Evolutionary conservation across 2,329 filamentous ascomycete genomes (phyloP).

Genomic region (Penicillium sp.): DNA sequence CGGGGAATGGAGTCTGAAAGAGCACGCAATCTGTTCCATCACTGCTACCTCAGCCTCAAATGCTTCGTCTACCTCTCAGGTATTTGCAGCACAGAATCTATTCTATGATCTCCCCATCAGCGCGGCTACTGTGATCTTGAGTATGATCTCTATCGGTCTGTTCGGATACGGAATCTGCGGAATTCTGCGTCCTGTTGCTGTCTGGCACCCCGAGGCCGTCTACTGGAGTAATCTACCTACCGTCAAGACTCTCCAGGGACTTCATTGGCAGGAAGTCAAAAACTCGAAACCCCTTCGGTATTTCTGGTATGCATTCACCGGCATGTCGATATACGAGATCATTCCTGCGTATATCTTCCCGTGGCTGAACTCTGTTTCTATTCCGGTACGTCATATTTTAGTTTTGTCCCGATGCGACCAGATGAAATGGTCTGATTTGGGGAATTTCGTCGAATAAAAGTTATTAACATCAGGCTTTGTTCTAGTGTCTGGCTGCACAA

Average conservation of each 20-base stretch:
- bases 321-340: constrained; percentile 55
- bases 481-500: constrained; percentile 53
- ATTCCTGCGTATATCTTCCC: constrained; percentile 58
- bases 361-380: constrained; percentile 57
- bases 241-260: constrained; percentile 55
- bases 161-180: constrained; percentile 59
- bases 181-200: constrained; percentile 54
- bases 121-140: constrained; percentile 50
- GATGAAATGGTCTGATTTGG: no score
- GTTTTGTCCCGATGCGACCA: background rate
- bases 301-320: constrained; percentile 54
- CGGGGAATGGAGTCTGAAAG: constrained; percentile 56
- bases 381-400: constrained; percentile 37
- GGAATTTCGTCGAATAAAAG: no score
- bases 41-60: constrained; percentile 57
- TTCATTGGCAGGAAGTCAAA: constrained; percentile 55
- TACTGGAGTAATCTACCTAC: constrained; percentile 57
- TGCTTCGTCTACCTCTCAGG: constrained; percentile 41
- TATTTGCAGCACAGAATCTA: constrained; percentile 53
- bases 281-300: constrained; percentile 52
- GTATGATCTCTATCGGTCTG: constrained; percentile 55
- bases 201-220: constrained; percentile 58
- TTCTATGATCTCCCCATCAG: constrained; percentile 54
- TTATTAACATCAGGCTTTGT: background rate
- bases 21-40: constrained; percentile 56